Conservation (phyloP, 805 yeast genomes). For the Saturnispora galanensis region DNA sequence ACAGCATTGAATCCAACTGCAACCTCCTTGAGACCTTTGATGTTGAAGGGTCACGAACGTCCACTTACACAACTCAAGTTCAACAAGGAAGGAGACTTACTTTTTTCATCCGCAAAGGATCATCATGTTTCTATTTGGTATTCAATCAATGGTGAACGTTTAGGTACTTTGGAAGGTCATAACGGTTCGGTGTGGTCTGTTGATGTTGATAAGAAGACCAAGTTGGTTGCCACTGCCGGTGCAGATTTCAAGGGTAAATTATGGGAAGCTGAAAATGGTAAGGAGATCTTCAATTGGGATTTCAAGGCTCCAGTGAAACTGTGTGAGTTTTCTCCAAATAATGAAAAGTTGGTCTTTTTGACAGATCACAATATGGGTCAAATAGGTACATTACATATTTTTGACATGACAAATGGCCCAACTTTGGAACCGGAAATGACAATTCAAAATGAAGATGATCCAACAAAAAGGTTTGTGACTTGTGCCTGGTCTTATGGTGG, state of each 20-base stretch:
- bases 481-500: constrained; percentile 84
- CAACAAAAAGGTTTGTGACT: constrained; percentile 49
- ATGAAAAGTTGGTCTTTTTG: constrained; percentile 57
- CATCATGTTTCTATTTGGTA: constrained; percentile 86
- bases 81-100: constrained; percentile 90
- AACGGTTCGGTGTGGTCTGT: constrained; percentile 93
- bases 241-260: constrained; percentile 81
- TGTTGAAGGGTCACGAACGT: constrained; percentile 93
- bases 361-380: constrained; percentile 91
- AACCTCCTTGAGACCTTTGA: constrained; percentile 50
- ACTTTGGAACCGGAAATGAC: constrained; percentile 45
- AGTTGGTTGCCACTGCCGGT: constrained; percentile 73
- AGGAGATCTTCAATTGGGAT: constrained; percentile 60
- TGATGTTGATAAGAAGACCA: constrained; percentile 68
- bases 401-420: constrained; percentile 44
- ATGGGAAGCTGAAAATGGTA: constrained; percentile 78
- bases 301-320: constrained; percentile 82
- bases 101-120: constrained; percentile 90
- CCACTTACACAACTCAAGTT: constrained; percentile 92
- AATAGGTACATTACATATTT: constrained; percentile 66
- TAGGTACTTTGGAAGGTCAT: constrained; percentile 87
- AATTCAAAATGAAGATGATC: constrained; percentile 45
- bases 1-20: neutral
- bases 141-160: constrained; percentile 89
- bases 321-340: constrained; percentile 76